These are phyloP conservation scores for Teratosphaeria destructans DNA, from an alignment of 2,329 filamentous ascomycete species.

Conservation along the genomic window DNA sequence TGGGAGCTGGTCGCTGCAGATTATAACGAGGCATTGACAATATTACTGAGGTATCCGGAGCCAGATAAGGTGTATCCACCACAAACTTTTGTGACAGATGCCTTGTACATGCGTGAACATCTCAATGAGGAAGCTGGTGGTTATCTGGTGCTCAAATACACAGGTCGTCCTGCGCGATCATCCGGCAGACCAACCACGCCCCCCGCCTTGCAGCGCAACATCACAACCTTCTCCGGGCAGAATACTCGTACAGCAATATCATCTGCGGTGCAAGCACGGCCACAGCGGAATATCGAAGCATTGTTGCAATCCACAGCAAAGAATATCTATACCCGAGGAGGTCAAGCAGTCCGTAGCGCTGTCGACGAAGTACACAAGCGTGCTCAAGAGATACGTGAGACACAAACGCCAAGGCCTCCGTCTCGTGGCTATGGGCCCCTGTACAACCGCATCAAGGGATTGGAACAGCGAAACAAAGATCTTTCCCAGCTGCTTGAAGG, in stretches of 20 bases:
- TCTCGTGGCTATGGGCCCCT: slow-evolving; percentile 1
- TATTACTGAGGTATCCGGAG: slow-evolving; percentile 78
- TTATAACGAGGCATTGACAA: slow-evolving; percentile 72
- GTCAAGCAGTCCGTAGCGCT: slow-evolving; percentile 70
- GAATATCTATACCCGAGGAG: slow-evolving; percentile 61
- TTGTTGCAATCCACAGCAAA: slow-evolving; percentile 68
- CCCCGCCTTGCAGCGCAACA: slow-evolving; percentile 24
- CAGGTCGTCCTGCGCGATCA: slow-evolving; percentile 32
- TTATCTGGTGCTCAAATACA: slow-evolving; percentile 61
- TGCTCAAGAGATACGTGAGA: slow-evolving; percentile 53
- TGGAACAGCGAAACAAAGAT: slow-evolving; percentile 57
- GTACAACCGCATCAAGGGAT: slow-evolving; percentile 30
- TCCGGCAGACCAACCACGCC: slow-evolving; percentile 21
- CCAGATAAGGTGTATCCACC: slow-evolving; percentile 14
- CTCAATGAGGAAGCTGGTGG: slow-evolving; percentile 52
- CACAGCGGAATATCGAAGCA: slow-evolving; percentile 51
- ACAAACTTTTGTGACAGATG: slow-evolving; percentile 76
- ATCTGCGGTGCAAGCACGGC: slow-evolving; percentile 2
- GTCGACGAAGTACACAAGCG: slow-evolving; percentile 71
- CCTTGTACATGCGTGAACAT: slow-evolving; percentile 60
- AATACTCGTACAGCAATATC: not conserved
- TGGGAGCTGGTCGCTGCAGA: slow-evolving; percentile 83
- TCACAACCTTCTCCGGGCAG: slow-evolving; percentile 22
- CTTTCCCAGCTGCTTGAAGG: slow-evolving; percentile 59
- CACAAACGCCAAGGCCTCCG: slow-evolving; percentile 16